phyloP scores from a whole-genome alignment of 2,329 filamentous ascomycete species.

The Fusarium graminum region DNA sequence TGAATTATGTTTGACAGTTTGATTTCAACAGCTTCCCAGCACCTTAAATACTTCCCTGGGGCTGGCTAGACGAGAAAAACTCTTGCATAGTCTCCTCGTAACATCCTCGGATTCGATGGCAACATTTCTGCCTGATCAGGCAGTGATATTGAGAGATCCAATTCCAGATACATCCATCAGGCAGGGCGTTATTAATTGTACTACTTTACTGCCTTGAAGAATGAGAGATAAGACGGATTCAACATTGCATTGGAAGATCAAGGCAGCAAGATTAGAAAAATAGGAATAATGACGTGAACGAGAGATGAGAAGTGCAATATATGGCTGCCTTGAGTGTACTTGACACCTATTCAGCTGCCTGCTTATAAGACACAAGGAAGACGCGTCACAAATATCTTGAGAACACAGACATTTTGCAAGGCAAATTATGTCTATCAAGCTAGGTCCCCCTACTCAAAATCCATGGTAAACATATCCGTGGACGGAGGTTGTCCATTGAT shows the following conservation, averaged over 20 bases:
- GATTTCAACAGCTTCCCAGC: not conserved
- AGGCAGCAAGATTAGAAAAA: conserved; percentile 9
- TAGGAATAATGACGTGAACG: not conserved
- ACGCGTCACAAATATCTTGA: not conserved
- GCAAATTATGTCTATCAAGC: no score
- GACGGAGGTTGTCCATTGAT: conserved; percentile 36
- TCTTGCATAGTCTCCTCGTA: rapidly evolving
- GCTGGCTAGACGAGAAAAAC: rapidly evolving
- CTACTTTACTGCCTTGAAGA: not conserved
- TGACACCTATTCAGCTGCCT: conserved; percentile 1
- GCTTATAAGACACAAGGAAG: not conserved
- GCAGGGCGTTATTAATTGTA: not conserved
- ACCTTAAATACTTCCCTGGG: not conserved
- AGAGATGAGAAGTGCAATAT: not conserved
- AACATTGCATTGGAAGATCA: not conserved
- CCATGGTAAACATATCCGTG: conserved; percentile 36
- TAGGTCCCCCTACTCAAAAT: conserved; percentile 26
- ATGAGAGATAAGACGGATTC: no score
- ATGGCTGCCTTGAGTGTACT: not conserved
- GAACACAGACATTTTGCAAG: not conserved
- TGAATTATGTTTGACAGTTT: not conserved
- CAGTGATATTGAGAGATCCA: not conserved
- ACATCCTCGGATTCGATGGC: rapidly evolving
- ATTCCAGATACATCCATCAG: no score
- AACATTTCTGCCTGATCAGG: conserved; percentile 22